Base-by-base conservation (phyloP, 768 basidiomycete species). In the Chalciporus chontae region DNA sequence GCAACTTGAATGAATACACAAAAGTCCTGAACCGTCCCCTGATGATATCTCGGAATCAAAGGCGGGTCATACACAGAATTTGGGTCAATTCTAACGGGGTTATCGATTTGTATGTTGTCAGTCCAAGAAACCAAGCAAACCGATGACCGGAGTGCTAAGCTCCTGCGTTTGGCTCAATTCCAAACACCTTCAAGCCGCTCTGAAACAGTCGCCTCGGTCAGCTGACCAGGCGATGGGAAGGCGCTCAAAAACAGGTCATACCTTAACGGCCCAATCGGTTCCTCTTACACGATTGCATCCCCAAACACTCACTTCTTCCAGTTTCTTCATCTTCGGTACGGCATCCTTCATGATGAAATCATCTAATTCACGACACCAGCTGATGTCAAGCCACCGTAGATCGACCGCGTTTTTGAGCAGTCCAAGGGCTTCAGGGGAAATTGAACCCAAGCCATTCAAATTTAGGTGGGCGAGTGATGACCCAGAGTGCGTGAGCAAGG, bases 351-450 rank as follows among this genome's bases (percentile, higher is more conserved):
- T 69, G 3, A 87, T 75, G 60, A 87, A 94, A 67, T 98, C 87
- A 51, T 94, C 86, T 36, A 89, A 75, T 18, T 79, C 77, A 42
- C 94, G 72, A 58, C 93, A 93, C 80, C 87, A 98, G 1, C 94
- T 87, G 3, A 94, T 68, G 61, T 98, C 89, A 36, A 97, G 53
- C 61, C 71, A 76, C 57, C 64, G 69, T 62, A 95, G 53, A 31
- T 75, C 69, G 3, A 56, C 61, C 14, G 67, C 73, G 9, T 32
- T 65, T 71, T 64, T 61, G 38, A 67, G 63, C 19, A 69, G 60
- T 11, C 57, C 69, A 24, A 88, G 63, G 2, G 71, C 66, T 11
- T 79, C 79, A 29, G 75, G 71, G 0, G 76, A 73, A 0, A 80
- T 73, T 4, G 77, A 77, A 61, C 85, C 85, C 81, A 88, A 83